Evolutionary conservation across 306 rosid species (phyloP), one percentile per base, ranked within the genome.

Genomic region (Cercis canadensis): DNA sequence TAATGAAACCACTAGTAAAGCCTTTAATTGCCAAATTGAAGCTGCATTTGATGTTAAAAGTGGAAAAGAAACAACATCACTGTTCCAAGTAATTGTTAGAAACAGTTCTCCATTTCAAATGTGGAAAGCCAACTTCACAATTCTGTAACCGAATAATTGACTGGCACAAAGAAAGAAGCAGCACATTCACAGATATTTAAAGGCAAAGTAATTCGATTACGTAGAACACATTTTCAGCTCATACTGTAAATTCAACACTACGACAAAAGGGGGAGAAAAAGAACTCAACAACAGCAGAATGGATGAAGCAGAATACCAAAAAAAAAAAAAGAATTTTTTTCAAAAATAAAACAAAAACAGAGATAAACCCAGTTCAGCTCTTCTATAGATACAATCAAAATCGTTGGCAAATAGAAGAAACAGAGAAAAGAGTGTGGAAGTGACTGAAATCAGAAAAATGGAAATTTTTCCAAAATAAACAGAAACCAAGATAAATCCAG

Each of bases 341-440:
- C 9, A 5, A 15, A 49, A 18, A 36, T 9, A 49, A 49, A 34
- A 16, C 24, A 16, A 17, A 5, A 52, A 33, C 34, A 3, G 17
- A 41, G 19, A 63, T 37, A 44, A 37, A 54, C 57, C 57, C 62
- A 73, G 31, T 63, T 39, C 21, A 53, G 37, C 15, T 17, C 16
- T 2, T 4, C 7, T 7, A 6, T 11, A 31, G 14, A 71, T 32
- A 4, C 45, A 44, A 4, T 12, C 2, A 69, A 43, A 55, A 58
- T 11, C 0, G 29, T 1, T 10, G 13, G 4, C 4, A 11, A 9
- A 40, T 46, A 63, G 17, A 9, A 49, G 13, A 14, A 13, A 56
- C 17, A 32, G 10, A 34, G 62, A 39, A 5, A 21, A 34, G 64
- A 45, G 17, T n/a, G n/a, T n/a, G n/a, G n/a, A n/a, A n/a, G n/a